A percentile compares a stretch with the other conserved stretches of the same genome.
phyloP scores from a whole-genome alignment of 2,329 filamentous ascomycete species.

The Fusarium subtropicale region DNA sequence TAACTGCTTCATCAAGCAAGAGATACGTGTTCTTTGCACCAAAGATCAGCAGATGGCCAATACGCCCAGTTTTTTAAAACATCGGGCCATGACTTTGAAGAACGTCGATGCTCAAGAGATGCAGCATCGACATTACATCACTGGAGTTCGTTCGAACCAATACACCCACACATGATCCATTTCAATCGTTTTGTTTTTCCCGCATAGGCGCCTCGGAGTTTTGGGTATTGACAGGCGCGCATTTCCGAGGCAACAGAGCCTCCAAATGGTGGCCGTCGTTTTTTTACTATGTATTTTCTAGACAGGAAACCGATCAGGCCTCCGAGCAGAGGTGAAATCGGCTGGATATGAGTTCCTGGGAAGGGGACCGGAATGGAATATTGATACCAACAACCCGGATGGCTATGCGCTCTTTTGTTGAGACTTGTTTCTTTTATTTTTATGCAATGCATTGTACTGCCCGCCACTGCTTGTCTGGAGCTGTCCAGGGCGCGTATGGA shows the following conservation, averaged over 20 bases:
- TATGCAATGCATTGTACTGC: neutral
- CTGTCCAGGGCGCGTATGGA: neutral
- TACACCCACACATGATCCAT: slow-evolving; percentile 38
- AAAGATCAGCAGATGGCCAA: neutral
- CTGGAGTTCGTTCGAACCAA: slow-evolving; percentile 40
- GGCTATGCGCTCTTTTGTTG: slow-evolving; percentile 35
- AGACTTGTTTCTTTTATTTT: slow-evolving; percentile 16
- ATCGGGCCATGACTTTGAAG: slow-evolving; percentile 13
- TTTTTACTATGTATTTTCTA: slow-evolving; percentile 33
- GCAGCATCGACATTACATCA: slow-evolving; percentile 34
- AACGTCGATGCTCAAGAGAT: slow-evolving; percentile 26
- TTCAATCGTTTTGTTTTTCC: slow-evolving; percentile 42
- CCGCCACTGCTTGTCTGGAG: neutral
- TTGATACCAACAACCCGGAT: slow-evolving; percentile 45
- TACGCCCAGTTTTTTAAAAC: slow-evolving; percentile 5
- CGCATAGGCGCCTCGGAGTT: slow-evolving; percentile 48
- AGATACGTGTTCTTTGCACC: neutral
- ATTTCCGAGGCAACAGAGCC: slow-evolving; percentile 26
- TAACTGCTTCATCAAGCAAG: neutral
- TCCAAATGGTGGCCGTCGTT: slow-evolving; percentile 18
- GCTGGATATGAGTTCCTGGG: slow-evolving; percentile 35
- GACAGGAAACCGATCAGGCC: slow-evolving; percentile 28
- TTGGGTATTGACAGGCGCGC: slow-evolving; percentile 37
- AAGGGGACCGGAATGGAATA: slow-evolving; percentile 31
- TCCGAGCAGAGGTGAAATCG: slow-evolving; percentile 15